phyloP scores from a whole-genome alignment of 108 stramenopile genomes.

The Ochromonas danica region DNA sequence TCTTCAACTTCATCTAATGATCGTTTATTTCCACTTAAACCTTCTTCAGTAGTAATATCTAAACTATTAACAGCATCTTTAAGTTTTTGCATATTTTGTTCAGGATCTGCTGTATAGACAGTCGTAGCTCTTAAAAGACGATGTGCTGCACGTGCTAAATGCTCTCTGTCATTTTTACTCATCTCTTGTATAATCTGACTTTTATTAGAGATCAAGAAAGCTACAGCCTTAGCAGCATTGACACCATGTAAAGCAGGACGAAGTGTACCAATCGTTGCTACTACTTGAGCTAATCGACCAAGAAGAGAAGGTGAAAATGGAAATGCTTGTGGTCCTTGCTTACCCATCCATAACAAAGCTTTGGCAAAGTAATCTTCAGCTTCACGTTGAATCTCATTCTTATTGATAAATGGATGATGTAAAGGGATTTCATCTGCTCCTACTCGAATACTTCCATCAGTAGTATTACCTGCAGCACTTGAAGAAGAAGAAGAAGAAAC shows the following conservation, averaged over 20 bases:
- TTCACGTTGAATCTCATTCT: not conserved
- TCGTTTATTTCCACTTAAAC: not conserved
- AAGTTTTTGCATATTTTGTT: not conserved
- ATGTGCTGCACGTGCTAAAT: constrained; percentile 1
- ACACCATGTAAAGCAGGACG: not conserved
- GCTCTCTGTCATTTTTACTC: not conserved
- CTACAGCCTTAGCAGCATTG: not conserved
- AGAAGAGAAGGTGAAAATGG: not conserved
- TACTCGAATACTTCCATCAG: no score
- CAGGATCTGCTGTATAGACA: not conserved
- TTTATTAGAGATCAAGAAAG: not conserved
- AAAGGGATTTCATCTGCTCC: not conserved
- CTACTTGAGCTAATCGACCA: not conserved
- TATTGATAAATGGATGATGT: constrained; percentile 9
- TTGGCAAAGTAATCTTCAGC: constrained; percentile 2
- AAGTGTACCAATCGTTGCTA: not conserved
- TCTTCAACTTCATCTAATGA: not conserved
- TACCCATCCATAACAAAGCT: not conserved
- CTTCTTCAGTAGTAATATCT: not conserved
- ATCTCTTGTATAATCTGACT: not conserved
- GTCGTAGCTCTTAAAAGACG: not conserved
- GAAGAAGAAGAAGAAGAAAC: not conserved
- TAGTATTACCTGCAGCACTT: not conserved
- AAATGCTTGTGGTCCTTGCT: not conserved
- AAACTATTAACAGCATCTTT: not conserved